phyloP scores from a whole-genome alignment of 192 early-diverging fungal species.

The Backusella luteola region DNA sequence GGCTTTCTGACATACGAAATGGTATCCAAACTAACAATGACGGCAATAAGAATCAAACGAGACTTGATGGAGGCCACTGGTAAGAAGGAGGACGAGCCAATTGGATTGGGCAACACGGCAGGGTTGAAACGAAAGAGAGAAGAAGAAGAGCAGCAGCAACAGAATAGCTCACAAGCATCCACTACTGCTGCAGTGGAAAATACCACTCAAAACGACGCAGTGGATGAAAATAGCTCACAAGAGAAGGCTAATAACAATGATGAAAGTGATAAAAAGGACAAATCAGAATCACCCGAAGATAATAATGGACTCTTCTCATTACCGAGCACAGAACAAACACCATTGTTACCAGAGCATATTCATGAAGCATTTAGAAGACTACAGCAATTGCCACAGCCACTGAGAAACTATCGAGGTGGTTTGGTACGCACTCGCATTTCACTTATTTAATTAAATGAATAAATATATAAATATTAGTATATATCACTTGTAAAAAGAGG shows the following conservation, averaged over 20 bases:
- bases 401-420: slow-evolving; percentile 77
- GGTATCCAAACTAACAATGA: slow-evolving; percentile 89
- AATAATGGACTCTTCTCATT: slow-evolving; percentile 70
- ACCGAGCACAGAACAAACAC: slow-evolving; percentile 76
- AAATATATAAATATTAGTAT: too few species aligned
- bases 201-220: neutral
- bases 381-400: slow-evolving; percentile 70
- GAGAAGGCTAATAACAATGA: neutral
- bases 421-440: slow-evolving; percentile 70
- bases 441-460: slow-evolving; percentile 50
- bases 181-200: neutral
- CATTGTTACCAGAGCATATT: slow-evolving; percentile 83
- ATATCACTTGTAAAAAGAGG: neutral
- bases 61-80: slow-evolving; percentile 51
- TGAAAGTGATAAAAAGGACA: neutral
- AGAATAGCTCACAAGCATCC: neutral
- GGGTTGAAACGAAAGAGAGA: slow-evolving; percentile 12
- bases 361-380: slow-evolving; percentile 91
- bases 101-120: neutral
- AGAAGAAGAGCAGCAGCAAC: neutral
- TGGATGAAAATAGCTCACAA: neutral
- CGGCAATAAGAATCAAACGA: slow-evolving; percentile 74
- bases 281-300: slow-evolving; percentile 30
- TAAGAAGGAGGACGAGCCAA: slow-evolving; percentile 20
- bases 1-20: slow-evolving; percentile 96